Evolutionary conservation across 257 asterid species (phyloP), one percentile per base, ranked within the genome.

Genomic region (Primulina eburnea): DNA sequence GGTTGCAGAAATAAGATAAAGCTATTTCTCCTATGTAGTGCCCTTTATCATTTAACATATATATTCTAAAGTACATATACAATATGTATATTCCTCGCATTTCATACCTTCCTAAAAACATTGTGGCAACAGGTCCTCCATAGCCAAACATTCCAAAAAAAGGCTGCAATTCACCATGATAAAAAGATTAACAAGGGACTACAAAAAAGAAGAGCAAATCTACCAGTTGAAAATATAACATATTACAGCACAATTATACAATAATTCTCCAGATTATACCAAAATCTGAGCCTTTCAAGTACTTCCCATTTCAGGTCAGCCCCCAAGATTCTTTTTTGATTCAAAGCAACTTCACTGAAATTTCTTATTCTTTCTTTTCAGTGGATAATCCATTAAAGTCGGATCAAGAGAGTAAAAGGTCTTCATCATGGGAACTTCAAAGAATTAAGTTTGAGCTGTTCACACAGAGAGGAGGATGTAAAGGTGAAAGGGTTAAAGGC

Each of bases 121-220:
- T 90, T 9, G 96, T 78, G 28, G 97, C 94, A 37, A 88, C 78
- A 32, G 89, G 79, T 66, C 96, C 97, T 58, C 97, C 97, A 75
- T 83, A 87, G 10, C 97, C 96, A 47, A 83, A 90, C 96, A 90
- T 85, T 64, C 97, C 96, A 43, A 90, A 90, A 85, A 58, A 83
- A 80, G 97, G 96, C 97, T 90, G 92, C 82, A 76, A 38, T 50
- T 28, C 21, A 55, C 65, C 33, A 37, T 63, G 14, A 52, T 6
- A 32, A 32, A 32, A 74, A 65, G 43, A 68, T 64, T 71, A 76
- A 68, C 35, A 53, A 3, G 33, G 63, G 50, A 61, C 33, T 18
- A 35, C 62, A 21, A 29, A 26, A 60, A 59, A 29, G 8, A 52
- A 14, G 33, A 21, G 43, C 32, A 78, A 73, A 66, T n/a, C 26